Base-by-base conservation (phyloP, 1,139 yeast species). In the Taphrina betulina region DNA sequence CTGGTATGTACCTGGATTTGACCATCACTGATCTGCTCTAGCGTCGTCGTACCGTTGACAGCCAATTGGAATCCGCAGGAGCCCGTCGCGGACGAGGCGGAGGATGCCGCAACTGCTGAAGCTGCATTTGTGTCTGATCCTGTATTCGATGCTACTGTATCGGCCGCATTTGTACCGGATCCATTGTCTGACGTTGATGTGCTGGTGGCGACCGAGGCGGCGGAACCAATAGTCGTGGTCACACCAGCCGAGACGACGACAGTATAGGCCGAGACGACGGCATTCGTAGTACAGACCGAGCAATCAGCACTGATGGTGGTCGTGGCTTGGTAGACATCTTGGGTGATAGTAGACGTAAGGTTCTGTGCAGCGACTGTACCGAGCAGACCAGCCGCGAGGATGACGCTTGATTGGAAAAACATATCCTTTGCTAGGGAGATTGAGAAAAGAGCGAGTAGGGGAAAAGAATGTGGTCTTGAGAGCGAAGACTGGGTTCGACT, bases 1-100 rank as follows among this genome's bases (percentile, higher is more conserved):
- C 26, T n/a, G 10, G 7, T 7, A 23, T 22, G 19, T 12, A 22
- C 16, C 24, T 36, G 42, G 22, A 45, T 20, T 22, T 45, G 43
- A 4, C 52, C 52, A 45, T 45, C 52, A 10, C 34, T 10, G 33
- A 45, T 45, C 26, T 45, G 52, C 14, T 26, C 23, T 7, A 41
- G 33, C 14, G 35, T 28, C 17, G 35, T 28, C 23, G 34, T 14
- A 1, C 45, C 45, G 16, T 41, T 41, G 24, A 41, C 45, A 3
- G 45, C 45, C 14, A 41, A 35, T 23, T 41, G 45, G 45, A 41
- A 43, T 20, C 38, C 50, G 29, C 50, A 43, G 37, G 29, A n/a
- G 17, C 28, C 28, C 8, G 38, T 14, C 10, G 28, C 31, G 17
- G 38, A 31, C 20, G 50, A 37, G n/a, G 52, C 52, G 24, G 41